These are phyloP conservation scores for Myxozyma mucilagina DNA, from an alignment of 805 yeast genomes.

Conservation along the genomic window DNA sequence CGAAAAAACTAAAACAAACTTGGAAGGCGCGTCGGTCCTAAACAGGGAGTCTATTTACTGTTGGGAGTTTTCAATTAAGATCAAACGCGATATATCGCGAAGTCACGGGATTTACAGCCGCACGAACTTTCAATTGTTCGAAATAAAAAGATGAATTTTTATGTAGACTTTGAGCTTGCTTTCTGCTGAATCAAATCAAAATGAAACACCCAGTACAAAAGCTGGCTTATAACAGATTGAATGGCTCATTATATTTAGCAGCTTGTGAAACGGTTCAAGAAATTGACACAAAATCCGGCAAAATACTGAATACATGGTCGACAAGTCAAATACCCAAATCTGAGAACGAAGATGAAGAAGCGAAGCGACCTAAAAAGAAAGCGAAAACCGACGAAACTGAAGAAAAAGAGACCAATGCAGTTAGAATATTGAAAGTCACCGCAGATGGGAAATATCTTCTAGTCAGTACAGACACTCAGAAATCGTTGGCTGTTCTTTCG, in stretches of 20 bases:
- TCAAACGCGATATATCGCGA: conserved; percentile 9
- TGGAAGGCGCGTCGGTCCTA: neutral
- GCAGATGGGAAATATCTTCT: conserved; percentile 57
- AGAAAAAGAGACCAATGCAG: conserved; percentile 54
- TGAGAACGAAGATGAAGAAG: conserved; percentile 1
- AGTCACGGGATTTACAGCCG: conserved; percentile 13
- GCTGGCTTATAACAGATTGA: conserved; percentile 8
- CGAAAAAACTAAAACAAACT: too few relatives aligned
- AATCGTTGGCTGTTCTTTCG: conserved; percentile 66
- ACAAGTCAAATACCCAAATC: neutral
- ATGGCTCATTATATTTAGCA: conserved; percentile 11
- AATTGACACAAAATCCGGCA: conserved; percentile 19
- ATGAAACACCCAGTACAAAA: conserved; percentile 33
- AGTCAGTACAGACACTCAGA: conserved; percentile 79
- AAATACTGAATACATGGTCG: conserved; percentile 1
- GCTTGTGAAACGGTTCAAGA: conserved; percentile 16
- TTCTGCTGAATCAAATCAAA: neutral
- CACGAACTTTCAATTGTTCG: neutral
- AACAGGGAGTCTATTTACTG: neutral
- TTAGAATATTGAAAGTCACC: conserved; percentile 61
- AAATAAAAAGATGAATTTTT: neutral
- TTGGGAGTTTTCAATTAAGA: neutral
- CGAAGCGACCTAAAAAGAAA: conserved; percentile 16
- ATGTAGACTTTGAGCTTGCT: neutral
- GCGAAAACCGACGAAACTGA: conserved; percentile 7